Conservation (phyloP, 1,284 basidiomycete species). For the Jaminaea rosea region DNA sequence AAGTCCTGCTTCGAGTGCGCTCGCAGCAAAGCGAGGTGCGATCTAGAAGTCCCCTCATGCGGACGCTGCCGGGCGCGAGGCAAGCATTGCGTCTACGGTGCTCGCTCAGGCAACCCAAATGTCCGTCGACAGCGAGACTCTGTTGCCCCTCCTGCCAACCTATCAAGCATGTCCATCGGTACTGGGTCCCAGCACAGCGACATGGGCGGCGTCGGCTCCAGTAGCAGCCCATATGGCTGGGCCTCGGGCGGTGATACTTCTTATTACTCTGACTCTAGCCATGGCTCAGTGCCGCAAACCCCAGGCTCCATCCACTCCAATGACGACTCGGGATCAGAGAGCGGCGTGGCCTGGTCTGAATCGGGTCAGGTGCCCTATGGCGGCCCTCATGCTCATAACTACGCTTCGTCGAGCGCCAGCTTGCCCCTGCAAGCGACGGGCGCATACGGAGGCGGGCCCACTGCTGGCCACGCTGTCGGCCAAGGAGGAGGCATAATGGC, state of each 20-base stretch:
- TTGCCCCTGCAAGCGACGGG: too few species aligned
- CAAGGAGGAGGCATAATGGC: constrained; percentile 5
- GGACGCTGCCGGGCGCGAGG: constrained; percentile 30
- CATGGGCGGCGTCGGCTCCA: constrained; percentile 14
- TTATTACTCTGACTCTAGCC: constrained; percentile 13
- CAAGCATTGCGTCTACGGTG: constrained; percentile 35
- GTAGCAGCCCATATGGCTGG: constrained; percentile 6
- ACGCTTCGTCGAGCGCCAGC: too few species aligned
- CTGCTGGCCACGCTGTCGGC: constrained; percentile 12
- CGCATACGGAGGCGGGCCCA: constrained; percentile 6
- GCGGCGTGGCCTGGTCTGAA: too few species aligned
- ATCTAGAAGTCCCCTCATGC: constrained; percentile 36
- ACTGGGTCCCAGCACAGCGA: constrained; percentile 7
- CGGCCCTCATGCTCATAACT: too few species aligned
- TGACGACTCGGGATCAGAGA: too few species aligned
- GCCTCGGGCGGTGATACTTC: constrained; percentile 8
- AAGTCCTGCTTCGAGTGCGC: constrained; percentile 40
- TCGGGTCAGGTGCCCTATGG: too few species aligned
- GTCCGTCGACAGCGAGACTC: constrained; percentile 23
- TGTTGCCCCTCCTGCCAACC: constrained; percentile 3
- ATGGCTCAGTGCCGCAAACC: too few species aligned
- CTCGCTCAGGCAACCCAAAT: constrained; percentile 36
- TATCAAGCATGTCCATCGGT: constrained; percentile 8
- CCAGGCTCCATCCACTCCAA: too few species aligned
- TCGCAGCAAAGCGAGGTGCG: constrained; percentile 34